These are phyloP conservation scores for Triadica sebifera DNA, from an alignment of 345 rosid genomes.

Conservation along the genomic window DNA sequence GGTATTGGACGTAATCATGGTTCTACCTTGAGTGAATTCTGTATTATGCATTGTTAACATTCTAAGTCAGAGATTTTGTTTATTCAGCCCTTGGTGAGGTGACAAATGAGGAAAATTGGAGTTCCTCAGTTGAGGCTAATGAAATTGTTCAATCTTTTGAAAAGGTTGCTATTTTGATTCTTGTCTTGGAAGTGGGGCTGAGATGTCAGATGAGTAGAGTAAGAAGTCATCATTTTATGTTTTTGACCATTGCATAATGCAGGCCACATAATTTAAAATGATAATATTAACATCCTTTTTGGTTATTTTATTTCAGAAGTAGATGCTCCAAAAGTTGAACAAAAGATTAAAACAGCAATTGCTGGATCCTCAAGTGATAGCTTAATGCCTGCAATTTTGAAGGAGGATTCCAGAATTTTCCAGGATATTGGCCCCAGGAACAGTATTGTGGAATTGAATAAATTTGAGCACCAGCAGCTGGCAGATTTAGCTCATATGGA, in stretches of 20 bases:
- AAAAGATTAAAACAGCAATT: constrained; percentile 8
- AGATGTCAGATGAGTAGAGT: constrained; percentile 23
- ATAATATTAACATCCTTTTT: neutral
- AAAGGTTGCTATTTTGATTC: constrained; percentile 2
- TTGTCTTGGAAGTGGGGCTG: constrained; percentile 17
- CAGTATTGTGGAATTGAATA: constrained; percentile 17
- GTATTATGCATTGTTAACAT: neutral
- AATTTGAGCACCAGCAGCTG: constrained; percentile 16
- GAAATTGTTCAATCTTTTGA: constrained; percentile 1
- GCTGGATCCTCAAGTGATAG: constrained; percentile 2
- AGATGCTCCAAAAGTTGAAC: constrained; percentile 19
- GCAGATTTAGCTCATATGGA: constrained; percentile 15
- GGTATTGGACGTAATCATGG: constrained; percentile 10
- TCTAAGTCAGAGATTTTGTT: neutral
- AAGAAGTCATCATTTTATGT: constrained; percentile 8
- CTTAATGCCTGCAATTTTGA: neutral
- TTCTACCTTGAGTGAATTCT: neutral
- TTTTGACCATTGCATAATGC: neutral
- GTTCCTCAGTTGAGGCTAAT: constrained; percentile 13
- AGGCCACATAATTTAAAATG: neutral
- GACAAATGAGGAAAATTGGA: neutral
- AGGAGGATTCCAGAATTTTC: constrained; percentile 6
- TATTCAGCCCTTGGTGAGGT: constrained; percentile 16
- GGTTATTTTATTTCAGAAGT: constrained; percentile 22
- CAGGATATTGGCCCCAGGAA: neutral